These are phyloP conservation scores for Silene vulgaris DNA, from an alignment of 179 eudicot genomes.

Conservation along the genomic window DNA sequence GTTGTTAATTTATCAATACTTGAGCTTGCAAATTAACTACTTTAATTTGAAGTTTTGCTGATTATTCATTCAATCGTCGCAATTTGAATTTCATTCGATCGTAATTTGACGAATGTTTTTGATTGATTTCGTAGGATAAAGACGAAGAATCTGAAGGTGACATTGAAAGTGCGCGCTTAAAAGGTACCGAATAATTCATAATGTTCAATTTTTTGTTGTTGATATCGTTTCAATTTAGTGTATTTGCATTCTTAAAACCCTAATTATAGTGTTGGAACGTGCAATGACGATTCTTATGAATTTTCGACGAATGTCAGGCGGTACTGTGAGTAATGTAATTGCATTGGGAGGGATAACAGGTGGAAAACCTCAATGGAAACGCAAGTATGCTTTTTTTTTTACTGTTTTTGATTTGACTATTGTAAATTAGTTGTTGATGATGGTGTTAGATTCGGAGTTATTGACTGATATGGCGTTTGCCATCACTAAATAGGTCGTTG, in stretches of 20 bases:
- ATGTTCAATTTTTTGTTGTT: not conserved
- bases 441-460: not conserved
- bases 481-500: conserved; percentile 46
- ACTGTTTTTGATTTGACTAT: not conserved
- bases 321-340: conserved; percentile 27
- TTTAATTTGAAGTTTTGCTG: too few relatives aligned
- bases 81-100: not conserved
- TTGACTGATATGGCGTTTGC: not conserved
- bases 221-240: not conserved
- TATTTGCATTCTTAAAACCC: not conserved
- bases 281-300: not conserved
- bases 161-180: conserved; percentile 3
- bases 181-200: not conserved
- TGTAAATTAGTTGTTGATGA: not conserved
- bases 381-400: conserved; percentile 50
- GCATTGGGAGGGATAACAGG: conserved; percentile 32
- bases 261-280: not conserved
- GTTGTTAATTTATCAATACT: not conserved
- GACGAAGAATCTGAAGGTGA: conserved; percentile 9
- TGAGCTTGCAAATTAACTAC: not conserved
- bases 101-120: not conserved
- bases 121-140: conserved; percentile 9
- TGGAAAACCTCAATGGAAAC: conserved; percentile 74
- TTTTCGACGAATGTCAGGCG: conserved; percentile 21
- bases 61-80: not conserved